Base-by-base conservation (phyloP, 2,329 filamentous ascomycete species). In the Aureobasidium vineae region DNA sequence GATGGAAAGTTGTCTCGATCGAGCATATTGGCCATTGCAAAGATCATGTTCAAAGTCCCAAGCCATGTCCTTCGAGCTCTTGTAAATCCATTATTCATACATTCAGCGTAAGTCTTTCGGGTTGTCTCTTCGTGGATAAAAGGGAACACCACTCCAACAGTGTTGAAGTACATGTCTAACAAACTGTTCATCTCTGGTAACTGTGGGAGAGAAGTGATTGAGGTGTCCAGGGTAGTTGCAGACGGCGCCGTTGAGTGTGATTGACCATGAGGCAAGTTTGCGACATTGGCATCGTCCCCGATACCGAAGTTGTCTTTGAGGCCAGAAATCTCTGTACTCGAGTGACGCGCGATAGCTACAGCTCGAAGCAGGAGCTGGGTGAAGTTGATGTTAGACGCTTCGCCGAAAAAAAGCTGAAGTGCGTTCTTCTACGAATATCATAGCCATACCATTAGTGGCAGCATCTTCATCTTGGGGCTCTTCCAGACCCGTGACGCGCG, bases 31-130 rank as follows among this genome's bases (percentile, higher is more conserved):
- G 81, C 79, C 74, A 84, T 79, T 1, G 82, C 81, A 1, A 85
- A 73, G 0, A 84, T 77, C 65, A 83, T 80, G 59, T 84, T 84
- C 0, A 85, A 70, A 2, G 84, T 69, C 0, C 80, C 81, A 0
- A 84, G 75, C 83, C 82, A 85, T 0, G 82, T 80, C n/a, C 78
- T 77, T 0, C 81, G 75, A 0, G 79, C 77, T 3, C 73, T 75
- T 0, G 70, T 75, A 45, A 79, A 74, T 19, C 74, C 71, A 6
- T 70, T 73, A 15, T 64, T 69, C 28, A 71, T 70, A 43, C 77
- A 71, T 53, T 76, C 71, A 16, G 73, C 68, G 63, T 78, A 79
- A 5, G 72, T 76, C 19, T 75, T 71, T 2, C 75, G 60, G 65
- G 79, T 79, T 10, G 71, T 71, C 7, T 71, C 69, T 49, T 77